Evolutionary conservation across 164 flowering plant species (phyloP).

Genomic region (Tetracentron sinense): DNA sequence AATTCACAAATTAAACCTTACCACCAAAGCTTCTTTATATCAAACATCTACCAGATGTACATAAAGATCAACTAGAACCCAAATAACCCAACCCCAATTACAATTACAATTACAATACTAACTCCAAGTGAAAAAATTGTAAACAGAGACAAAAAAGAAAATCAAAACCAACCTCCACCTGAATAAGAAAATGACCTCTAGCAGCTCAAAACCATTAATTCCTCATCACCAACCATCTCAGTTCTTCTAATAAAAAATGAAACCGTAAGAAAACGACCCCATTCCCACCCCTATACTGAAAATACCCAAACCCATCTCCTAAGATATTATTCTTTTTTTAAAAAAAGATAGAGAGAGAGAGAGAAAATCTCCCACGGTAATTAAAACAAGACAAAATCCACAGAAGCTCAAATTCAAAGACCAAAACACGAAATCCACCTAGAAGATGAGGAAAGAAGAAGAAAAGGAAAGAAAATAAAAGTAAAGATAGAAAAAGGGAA

Average conservation of each 20-base stretch:
- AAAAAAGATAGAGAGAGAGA: background rate
- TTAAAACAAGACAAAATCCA: slow-evolving; percentile 4
- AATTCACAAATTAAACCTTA: too few relatives aligned
- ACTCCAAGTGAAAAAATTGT: background rate
- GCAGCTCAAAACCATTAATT: slow-evolving; percentile 7
- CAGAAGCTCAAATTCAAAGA: background rate
- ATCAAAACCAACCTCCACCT: background rate
- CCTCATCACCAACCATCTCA: slow-evolving; percentile 4
- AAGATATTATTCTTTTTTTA: too few relatives aligned
- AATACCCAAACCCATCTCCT: background rate
- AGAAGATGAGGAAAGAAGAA: background rate
- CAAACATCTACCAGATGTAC: too few relatives aligned
- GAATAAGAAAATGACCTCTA: slow-evolving; percentile 8
- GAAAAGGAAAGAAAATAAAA: background rate
- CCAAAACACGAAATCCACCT: background rate
- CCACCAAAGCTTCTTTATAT: too few relatives aligned
- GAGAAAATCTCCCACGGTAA: slow-evolving; percentile 6
- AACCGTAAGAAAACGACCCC: slow-evolving; percentile 10
- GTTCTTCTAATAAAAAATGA: background rate
- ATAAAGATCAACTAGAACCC: background rate
- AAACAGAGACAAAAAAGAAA: background rate
- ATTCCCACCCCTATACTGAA: background rate
- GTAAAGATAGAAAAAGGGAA: background rate
- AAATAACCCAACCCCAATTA: background rate
- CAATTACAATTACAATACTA: too few relatives aligned